These are phyloP conservation scores for Periconia sp. DNA, from an alignment of 2,329 filamentous ascomycete species.

Conservation along the genomic window DNA sequence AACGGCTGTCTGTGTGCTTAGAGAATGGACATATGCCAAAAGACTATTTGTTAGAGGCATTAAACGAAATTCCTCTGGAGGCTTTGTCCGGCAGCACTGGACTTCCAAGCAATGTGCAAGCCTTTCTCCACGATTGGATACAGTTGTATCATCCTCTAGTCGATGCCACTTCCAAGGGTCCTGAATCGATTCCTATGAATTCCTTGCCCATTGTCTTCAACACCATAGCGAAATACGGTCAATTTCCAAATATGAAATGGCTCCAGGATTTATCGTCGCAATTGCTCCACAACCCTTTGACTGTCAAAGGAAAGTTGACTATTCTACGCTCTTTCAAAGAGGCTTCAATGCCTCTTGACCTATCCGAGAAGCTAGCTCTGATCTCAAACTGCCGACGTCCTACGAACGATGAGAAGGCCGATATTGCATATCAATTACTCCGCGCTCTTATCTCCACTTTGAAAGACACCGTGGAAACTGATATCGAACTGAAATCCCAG, in stretches of 20 bases:
- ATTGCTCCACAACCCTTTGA: constrained; percentile 21
- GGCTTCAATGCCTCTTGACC: constrained; percentile 19
- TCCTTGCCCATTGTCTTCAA: constrained; percentile 20
- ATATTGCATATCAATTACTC: constrained; percentile 29
- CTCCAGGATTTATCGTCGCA: constrained; percentile 29
- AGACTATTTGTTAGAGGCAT: constrained; percentile 32
- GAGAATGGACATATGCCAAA: constrained; percentile 13
- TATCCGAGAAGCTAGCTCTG: constrained; percentile 28
- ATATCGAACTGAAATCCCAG: constrained; percentile 28
- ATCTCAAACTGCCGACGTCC: constrained; percentile 19
- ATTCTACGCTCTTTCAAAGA: constrained; percentile 20
- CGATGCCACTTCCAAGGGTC: not conserved
- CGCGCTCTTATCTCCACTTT: constrained; percentile 34
- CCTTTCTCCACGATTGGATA: constrained; percentile 30
- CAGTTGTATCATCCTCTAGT: too few relatives aligned
- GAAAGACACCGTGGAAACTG: constrained; percentile 29
- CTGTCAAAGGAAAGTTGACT: constrained; percentile 13
- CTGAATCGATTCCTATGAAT: not conserved
- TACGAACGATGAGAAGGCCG: constrained; percentile 9
- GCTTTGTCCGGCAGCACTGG: too few relatives aligned
- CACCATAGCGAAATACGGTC: constrained; percentile 28
- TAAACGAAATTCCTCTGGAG: constrained; percentile 30
- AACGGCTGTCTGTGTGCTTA: constrained; percentile 27
- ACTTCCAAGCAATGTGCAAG: constrained; percentile 19
- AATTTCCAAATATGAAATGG: constrained; percentile 27